These are phyloP conservation scores for Cercophora sp. DNA, from an alignment of 495 filamentous ascomycete species.

Conservation along the genomic window DNA sequence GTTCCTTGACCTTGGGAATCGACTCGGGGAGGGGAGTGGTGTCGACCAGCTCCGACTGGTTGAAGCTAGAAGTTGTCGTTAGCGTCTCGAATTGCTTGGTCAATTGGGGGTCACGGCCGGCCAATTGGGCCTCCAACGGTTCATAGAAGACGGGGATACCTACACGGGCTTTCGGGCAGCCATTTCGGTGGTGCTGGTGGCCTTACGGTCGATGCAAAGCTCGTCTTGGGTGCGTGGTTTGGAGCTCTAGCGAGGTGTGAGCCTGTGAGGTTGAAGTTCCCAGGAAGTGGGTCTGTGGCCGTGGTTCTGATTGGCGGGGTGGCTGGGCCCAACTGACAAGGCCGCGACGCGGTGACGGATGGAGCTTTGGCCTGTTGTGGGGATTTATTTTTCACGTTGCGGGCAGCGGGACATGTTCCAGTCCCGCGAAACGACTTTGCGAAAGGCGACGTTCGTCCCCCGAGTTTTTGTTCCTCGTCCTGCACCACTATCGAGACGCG, in stretches of 20 bases:
- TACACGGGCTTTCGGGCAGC: conserved; percentile 47
- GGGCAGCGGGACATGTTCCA: neutral
- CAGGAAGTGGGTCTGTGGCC: conserved; percentile 19
- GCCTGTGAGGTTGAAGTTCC: conserved; percentile 26
- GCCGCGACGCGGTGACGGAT: conserved; percentile 15
- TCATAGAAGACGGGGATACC: conserved; percentile 16
- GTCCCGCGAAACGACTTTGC: neutral
- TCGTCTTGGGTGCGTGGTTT: conserved; percentile 25
- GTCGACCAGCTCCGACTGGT: conserved; percentile 87
- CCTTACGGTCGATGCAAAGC: conserved; percentile 22
- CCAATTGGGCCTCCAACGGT: conserved; percentile 19
- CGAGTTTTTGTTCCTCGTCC: too few species aligned
- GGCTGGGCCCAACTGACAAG: conserved; percentile 2
- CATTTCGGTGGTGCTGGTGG: conserved; percentile 40
- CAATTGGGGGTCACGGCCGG: conserved; percentile 8
- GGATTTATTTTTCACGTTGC: conserved; percentile 17
- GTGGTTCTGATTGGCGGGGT: conserved; percentile 19
- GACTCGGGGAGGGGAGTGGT: conserved; percentile 88
- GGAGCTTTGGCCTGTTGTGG: conserved; percentile 13
- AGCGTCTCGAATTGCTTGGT: neutral
- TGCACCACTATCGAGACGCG: too few species aligned
- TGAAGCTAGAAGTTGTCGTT: conserved; percentile 64
- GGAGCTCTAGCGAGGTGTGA: conserved; percentile 21
- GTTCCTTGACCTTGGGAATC: conserved; percentile 86
- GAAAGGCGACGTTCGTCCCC: too few species aligned